Evolutionary conservation across 164 flowering plant genomes (phyloP).

Genomic region (Dillenia turbinata): DNA sequence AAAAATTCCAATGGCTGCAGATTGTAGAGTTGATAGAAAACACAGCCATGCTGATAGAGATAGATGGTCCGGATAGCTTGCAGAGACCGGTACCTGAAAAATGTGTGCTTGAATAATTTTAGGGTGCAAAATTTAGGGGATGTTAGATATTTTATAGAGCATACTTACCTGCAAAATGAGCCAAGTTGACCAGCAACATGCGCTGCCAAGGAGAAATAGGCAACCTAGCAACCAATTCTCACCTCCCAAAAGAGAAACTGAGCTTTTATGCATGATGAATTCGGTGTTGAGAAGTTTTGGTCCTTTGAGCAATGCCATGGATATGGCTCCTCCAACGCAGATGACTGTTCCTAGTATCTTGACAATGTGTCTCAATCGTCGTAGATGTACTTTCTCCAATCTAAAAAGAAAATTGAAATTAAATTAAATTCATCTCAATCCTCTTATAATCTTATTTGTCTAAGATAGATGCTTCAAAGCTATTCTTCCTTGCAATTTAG

Average conservation of each 20-base stretch:
- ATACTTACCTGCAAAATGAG: slow-evolving; percentile 54
- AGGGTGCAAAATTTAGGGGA: not conserved
- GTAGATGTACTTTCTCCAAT: slow-evolving; percentile 40
- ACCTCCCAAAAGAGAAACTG: slow-evolving; percentile 7
- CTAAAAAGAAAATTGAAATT: slow-evolving; percentile 13
- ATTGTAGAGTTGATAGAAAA: slow-evolving; percentile 48
- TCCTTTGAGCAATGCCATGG: slow-evolving; percentile 51
- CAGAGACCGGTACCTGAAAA: slow-evolving; percentile 50
- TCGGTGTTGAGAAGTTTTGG: slow-evolving; percentile 47
- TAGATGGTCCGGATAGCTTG: slow-evolving; percentile 48
- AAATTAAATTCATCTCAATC: too few species aligned
- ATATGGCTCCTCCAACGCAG: slow-evolving; percentile 46
- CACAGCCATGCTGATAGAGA: slow-evolving; percentile 72
- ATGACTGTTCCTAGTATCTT: slow-evolving; percentile 48
- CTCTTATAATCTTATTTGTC: too few species aligned
- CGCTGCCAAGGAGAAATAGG: slow-evolving; percentile 41
- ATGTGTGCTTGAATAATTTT: not conserved
- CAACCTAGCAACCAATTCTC: slow-evolving; percentile 56
- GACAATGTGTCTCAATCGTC: slow-evolving; percentile 37
- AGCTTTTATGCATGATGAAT: slow-evolving; percentile 3
- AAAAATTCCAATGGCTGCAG: slow-evolving; percentile 34
- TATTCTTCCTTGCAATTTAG: too few species aligned
- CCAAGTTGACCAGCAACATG: slow-evolving; percentile 62
- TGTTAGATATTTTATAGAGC: too few species aligned
- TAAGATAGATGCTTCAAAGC: too few species aligned